Percentiles rank a stretch among this genome's conserved stretches.
Evolutionary conservation across 768 basidiomycete genomes (phyloP).

Genomic region (Coprinopsis strossmayeri): DNA sequence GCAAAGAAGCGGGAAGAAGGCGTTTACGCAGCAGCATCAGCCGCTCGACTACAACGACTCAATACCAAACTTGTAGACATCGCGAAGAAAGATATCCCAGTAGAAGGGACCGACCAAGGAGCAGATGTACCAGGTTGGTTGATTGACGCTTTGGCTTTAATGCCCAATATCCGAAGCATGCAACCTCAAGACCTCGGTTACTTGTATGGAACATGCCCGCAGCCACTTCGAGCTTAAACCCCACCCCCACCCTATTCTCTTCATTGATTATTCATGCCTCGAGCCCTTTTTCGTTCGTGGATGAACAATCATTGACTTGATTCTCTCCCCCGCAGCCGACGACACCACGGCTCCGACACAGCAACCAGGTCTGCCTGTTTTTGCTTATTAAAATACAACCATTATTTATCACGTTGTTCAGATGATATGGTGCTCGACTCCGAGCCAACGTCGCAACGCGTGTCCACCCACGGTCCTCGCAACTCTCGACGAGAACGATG

Average conservation of each 20-base stretch:
- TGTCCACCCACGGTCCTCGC: conserved; percentile 83
- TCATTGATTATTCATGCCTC: conserved; percentile 27
- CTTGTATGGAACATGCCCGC: conserved; percentile 18
- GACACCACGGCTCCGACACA: conserved; percentile 17
- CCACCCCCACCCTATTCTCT: too few relatives aligned
- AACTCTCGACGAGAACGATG: conserved; percentile 75
- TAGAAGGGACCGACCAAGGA: conserved; percentile 29
- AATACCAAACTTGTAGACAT: conserved; percentile 55
- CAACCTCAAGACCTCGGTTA: conserved; percentile 41
- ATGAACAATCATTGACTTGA: conserved; percentile 34
- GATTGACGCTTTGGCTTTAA: conserved; percentile 43
- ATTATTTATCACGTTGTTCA: conserved; percentile 18
- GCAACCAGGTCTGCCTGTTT: conserved; percentile 7
- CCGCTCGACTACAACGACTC: conserved; percentile 69
- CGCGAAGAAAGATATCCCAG: conserved; percentile 34
- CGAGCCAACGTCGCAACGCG: conserved; percentile 22
- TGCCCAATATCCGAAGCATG: conserved; percentile 53
- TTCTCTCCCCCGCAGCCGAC: conserved; percentile 27
- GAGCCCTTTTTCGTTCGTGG: conserved; percentile 21
- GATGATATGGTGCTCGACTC: conserved; percentile 49
- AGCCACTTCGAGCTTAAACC: too few relatives aligned
- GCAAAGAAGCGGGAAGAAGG: conserved; percentile 70
- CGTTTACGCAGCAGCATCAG: conserved; percentile 71
- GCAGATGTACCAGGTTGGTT: conserved; percentile 59
- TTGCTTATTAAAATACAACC: conserved; percentile 1